Evolutionary conservation across 1,284 basidiomycete genomes (phyloP).

Genomic region (Mycena citricolor): DNA sequence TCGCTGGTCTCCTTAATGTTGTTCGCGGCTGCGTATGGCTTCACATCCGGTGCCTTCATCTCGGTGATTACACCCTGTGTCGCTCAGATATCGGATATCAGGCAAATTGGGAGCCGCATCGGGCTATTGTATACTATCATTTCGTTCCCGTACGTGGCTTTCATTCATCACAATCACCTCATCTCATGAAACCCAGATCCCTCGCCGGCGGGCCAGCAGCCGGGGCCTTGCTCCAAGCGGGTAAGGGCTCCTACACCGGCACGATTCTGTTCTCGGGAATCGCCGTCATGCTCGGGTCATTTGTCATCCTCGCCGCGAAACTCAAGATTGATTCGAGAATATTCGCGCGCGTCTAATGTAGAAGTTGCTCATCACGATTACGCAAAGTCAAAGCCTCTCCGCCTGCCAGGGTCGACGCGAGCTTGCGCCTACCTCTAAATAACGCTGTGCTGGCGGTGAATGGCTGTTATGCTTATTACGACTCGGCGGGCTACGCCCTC

Average conservation of each 20-base stretch:
- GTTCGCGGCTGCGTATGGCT: constrained; percentile 59
- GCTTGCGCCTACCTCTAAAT: too few species aligned
- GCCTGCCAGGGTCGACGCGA: too few species aligned
- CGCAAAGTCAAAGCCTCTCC: too few species aligned
- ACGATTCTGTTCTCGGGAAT: constrained; percentile 60
- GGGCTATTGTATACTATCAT: constrained; percentile 61
- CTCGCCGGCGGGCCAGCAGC: constrained; percentile 60
- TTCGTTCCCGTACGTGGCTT: constrained; percentile 59
- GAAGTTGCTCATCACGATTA: too few species aligned
- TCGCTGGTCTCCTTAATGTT: constrained; percentile 42
- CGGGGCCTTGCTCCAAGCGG: constrained; percentile 48
- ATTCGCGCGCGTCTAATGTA: constrained; percentile 40
- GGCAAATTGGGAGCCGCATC: constrained; percentile 57
- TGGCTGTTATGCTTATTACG: too few species aligned
- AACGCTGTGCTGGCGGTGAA: too few species aligned
- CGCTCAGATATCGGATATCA: constrained; percentile 57
- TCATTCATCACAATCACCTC: not conserved
- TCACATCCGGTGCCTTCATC: constrained; percentile 57
- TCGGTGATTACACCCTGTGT: constrained; percentile 64
- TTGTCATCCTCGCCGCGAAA: constrained; percentile 50
- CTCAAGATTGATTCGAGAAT: constrained; percentile 43
- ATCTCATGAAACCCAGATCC: constrained; percentile 39
- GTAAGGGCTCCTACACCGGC: constrained; percentile 47
- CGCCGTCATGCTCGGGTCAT: constrained; percentile 54
- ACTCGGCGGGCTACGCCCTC: too few species aligned